A percentile compares a stretch with the other conserved stretches of the same genome.
phyloP scores from a whole-genome alignment of 164 flowering plant species.

The Umbilicus rupestris region DNA sequence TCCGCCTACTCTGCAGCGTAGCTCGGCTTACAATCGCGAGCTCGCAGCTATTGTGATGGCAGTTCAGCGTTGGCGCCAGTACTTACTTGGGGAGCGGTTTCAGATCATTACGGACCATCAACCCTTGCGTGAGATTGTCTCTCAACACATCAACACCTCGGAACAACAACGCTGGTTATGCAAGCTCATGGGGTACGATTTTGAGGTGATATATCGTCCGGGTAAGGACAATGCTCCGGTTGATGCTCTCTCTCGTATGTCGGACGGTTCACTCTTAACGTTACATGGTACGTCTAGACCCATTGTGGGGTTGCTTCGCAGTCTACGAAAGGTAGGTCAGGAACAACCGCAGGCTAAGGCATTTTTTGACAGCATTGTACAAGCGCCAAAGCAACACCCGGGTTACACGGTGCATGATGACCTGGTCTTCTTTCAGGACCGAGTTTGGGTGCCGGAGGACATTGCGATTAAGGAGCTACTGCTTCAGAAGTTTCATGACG shows the following conservation, averaged over 20 bases:
- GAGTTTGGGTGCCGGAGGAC: not conserved
- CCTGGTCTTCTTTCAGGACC: not conserved
- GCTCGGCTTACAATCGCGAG: constrained; percentile 8
- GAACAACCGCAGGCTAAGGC: too few relatives aligned
- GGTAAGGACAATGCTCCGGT: not conserved
- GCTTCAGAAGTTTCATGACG: not conserved
- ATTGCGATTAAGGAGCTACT: not conserved
- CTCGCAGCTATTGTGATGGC: constrained; percentile 5
- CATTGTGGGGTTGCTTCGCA: not conserved
- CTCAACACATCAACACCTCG: not conserved
- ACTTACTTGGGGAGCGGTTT: constrained; percentile 6
- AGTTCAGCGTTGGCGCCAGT: not conserved
- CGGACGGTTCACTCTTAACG: not conserved
- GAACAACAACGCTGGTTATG: constrained; percentile 11
- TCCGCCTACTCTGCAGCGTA: too few relatives aligned
- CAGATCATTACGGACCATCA: not conserved
- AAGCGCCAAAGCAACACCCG: too few relatives aligned
- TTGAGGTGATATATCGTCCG: not conserved
- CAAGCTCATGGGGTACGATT: constrained; percentile 9
- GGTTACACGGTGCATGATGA: too few relatives aligned
- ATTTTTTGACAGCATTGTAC: too few relatives aligned
- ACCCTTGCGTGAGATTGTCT: not conserved
- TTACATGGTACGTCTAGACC: not conserved
- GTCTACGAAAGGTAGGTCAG: not conserved
- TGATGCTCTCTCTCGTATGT: not conserved